A percentile compares a stretch with the other conserved stretches of the same genome.
Evolutionary conservation across 2,329 filamentous ascomycete species (phyloP).

Genomic region (Myriosclerotinia curreyana): DNA sequence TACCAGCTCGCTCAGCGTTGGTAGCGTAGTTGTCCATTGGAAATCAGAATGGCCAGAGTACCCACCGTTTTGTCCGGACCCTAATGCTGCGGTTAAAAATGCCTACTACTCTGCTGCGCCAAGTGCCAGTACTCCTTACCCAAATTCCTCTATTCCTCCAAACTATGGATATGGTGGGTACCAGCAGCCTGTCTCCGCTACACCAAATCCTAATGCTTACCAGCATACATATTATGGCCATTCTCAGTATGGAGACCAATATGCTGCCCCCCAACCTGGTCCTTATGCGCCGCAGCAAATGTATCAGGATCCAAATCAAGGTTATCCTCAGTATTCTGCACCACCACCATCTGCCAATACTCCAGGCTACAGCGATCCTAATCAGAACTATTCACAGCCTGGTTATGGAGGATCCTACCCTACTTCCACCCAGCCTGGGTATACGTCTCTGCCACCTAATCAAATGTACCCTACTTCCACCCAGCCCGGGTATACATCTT

Average conservation of each 20-base stretch:
- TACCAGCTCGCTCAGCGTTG: conserved; percentile 64
- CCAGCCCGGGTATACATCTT: conserved; percentile 28
- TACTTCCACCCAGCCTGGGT: conserved; percentile 26
- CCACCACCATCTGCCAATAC: conserved; percentile 28
- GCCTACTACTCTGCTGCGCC: conserved; percentile 39
- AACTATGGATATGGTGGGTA: conserved; percentile 40
- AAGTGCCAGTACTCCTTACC: conserved; percentile 38
- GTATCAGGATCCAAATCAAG: conserved; percentile 32
- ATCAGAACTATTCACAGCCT: conserved; percentile 34
- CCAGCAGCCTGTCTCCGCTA: conserved; percentile 31
- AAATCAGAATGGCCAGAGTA: conserved; percentile 74
- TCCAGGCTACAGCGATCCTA: conserved; percentile 30
- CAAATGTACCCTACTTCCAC: conserved; percentile 28
- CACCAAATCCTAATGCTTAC: conserved; percentile 33
- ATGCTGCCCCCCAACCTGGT: conserved; percentile 36
- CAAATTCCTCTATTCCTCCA: conserved; percentile 38
- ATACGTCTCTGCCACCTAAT: conserved; percentile 26
- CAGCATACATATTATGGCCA: conserved; percentile 40
- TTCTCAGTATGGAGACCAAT: conserved; percentile 39
- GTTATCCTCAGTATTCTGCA: conserved; percentile 30
- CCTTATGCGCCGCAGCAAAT: conserved; percentile 35
- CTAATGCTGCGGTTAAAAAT: conserved; percentile 42
- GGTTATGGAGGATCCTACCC: conserved; percentile 33
- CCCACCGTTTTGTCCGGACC: conserved; percentile 67
- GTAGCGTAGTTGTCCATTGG: conserved; percentile 74